A percentile compares a stretch with the other conserved stretches of the same genome.
phyloP scores from a whole-genome alignment of 2,329 filamentous ascomycete species.

The Colletotrichum echinochloae region DNA sequence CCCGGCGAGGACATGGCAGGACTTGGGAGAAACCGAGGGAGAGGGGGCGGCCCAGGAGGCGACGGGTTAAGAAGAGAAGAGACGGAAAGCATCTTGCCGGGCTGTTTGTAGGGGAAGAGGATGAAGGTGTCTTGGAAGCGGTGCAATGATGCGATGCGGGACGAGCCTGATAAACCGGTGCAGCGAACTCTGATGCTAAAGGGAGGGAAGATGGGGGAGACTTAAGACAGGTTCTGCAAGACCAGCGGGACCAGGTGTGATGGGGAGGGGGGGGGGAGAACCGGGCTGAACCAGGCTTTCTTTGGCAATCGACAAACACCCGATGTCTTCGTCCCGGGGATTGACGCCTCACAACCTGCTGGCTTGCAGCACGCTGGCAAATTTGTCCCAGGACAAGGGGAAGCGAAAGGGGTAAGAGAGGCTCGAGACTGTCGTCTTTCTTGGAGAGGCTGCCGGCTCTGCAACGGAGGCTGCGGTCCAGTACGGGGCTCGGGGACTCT shows the following conservation, averaged over 20 bases:
- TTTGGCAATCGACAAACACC: conserved; percentile 38
- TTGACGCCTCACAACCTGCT: conserved; percentile 23
- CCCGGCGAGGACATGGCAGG: conserved; percentile 53
- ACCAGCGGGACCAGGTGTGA: conserved; percentile 25
- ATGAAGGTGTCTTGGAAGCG: conserved; percentile 39
- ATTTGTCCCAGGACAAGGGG: conserved; percentile 46
- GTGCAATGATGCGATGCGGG: conserved; percentile 33
- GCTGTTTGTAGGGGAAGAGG: conserved; percentile 37
- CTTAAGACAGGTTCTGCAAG: conserved; percentile 51
- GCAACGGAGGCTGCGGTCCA: conserved; percentile 31
- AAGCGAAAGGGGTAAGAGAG: conserved; percentile 47
- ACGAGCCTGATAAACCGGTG: conserved; percentile 27
- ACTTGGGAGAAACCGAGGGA: conserved; percentile 57
- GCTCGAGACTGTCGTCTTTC: conserved; percentile 51
- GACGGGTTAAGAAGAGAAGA: conserved; percentile 75
- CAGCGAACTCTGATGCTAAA: conserved; percentile 27
- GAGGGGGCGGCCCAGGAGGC: conserved; percentile 56
- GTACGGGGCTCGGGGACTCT: conserved; percentile 29
- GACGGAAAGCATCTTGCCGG: conserved; percentile 70
- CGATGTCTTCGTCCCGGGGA: conserved; percentile 30
- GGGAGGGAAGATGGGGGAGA: conserved; percentile 42
- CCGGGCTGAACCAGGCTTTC: conserved; percentile 35
- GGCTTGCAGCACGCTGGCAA: conserved; percentile 41
- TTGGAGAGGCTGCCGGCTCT: conserved; percentile 39
- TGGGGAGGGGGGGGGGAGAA: conserved; percentile 1